Base-by-base conservation (phyloP, 2,329 filamentous ascomycete species). In the Mycosphaerelloides madeirae region DNA sequence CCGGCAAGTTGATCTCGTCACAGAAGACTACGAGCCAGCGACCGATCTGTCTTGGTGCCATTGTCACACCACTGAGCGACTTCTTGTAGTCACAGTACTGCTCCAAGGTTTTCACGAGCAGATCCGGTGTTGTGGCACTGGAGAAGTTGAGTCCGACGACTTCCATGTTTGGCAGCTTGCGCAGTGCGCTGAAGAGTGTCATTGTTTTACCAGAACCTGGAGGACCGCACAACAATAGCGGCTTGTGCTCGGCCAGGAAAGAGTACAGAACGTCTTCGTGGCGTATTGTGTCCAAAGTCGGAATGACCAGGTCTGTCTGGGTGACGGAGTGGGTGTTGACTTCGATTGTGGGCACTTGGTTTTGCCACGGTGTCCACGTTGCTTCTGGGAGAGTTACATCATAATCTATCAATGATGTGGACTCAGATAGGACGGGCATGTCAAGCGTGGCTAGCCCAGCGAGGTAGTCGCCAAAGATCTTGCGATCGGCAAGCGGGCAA, bases 21-120 rank as follows among this genome's bases (percentile, higher is more conserved):
- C 93, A 99, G 77, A 99, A 99, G 51, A 99, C 81, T 35, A 99
- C 91, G 29, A 99, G 78, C 93, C 93, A 99, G 56, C 91, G 84
- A 16, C 93, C 93, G 58, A 98, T 95, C 65, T 98, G 94, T 6
- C 85, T 95, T 0, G 93, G 93, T 18, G 91, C 95, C 54, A 99
- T 84, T 60, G 96, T 85, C 15, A 97, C 89, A 32, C 93, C 93
- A 63, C 93, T 97, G 37, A 97, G 74, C 0, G 93, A 97, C 78
- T 98, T 98, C 74, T 91, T 94, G 72, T 99, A 98, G 69, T 98
- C 93, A 69, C 93, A 99, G 68, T 98, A 96, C 65, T 98, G 94
- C 70, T 98, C 93, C 56, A 99, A 95, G 0, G 94, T 98, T 76
- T 98, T 98, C 74, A 98, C 90, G 50, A 99, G 79, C 20, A 99